Conservation (phyloP, 352 stramenopile species). For the Phytophthora citrophthora region DNA sequence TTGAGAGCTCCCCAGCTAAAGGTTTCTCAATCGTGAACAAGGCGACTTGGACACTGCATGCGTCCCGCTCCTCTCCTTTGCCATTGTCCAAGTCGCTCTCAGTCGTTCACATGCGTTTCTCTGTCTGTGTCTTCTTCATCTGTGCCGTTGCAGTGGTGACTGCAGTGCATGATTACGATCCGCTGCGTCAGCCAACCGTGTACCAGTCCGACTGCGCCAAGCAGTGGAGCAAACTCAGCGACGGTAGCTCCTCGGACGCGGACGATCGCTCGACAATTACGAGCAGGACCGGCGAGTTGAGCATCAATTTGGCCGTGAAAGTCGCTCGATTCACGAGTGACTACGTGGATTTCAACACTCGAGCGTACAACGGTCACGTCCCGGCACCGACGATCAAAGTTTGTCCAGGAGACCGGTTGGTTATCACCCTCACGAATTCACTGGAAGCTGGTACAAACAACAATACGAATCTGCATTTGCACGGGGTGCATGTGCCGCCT, state of each 20-base stretch:
- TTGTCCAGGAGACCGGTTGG: slow-evolving; percentile 67
- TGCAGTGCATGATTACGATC: slow-evolving; percentile 47
- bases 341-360: slow-evolving; percentile 79
- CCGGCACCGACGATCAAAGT: slow-evolving; percentile 77
- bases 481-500: slow-evolving; percentile 74
- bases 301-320: slow-evolving; percentile 64
- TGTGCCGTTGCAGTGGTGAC: slow-evolving; percentile 8
- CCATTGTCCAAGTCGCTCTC: slow-evolving; percentile 24
- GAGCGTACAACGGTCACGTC: slow-evolving; percentile 72
- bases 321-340: slow-evolving; percentile 69
- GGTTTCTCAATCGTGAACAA: too few species aligned
- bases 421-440: slow-evolving; percentile 64
- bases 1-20: too few species aligned
- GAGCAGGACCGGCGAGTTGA: slow-evolving; percentile 51
- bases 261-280: slow-evolving; percentile 44
- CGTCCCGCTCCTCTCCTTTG: slow-evolving; percentile 18
- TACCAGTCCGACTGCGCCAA: slow-evolving; percentile 55
- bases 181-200: slow-evolving; percentile 45
- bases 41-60: too few species aligned
- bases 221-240: slow-evolving; percentile 38
- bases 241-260: slow-evolving; percentile 6
- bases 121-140: slow-evolving; percentile 14
- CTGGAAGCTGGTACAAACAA: slow-evolving; percentile 57
- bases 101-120: slow-evolving; percentile 19
- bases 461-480: slow-evolving; percentile 75